Evolutionary conservation across 179 eudicot genomes (phyloP), one percentile per base, ranked within the genome.

Genomic region (Nepenthes alata): DNA sequence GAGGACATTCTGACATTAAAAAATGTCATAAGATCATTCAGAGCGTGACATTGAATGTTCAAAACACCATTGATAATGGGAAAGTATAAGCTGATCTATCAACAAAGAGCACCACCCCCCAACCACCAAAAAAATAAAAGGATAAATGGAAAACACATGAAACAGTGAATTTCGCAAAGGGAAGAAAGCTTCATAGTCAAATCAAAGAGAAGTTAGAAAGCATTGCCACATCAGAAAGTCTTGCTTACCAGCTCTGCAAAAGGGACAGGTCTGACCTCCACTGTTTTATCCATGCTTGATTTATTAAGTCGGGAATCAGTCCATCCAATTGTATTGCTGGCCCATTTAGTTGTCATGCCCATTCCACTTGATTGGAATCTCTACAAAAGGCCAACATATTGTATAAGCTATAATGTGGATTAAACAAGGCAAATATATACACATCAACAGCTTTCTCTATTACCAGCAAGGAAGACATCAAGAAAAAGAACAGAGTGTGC

Each of bases 181-280:
- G 15, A 12, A 35, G 58, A 57, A 8, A 15, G 11, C 14, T 39
- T 39, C 10, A 44, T 15, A n/a, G 11, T 8, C 2, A 37, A 62
- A 36, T 34, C 4, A 35, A 62, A 37, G 25, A 5, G 6, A 7
- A 41, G 2, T 4, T 41, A 41, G 25, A 25, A 41, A 4, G 8
- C 45, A 41, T 41, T 4, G 6, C 45, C 45, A 7, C 8, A 4
- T 41, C 45, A 41, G 5, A 41, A 41, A 50, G 8, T 44, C 58
- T 6, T 3, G 25, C 94, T 86, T 71, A 91, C 95, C 76, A 67
- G 81, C 58, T 86, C 80, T 70, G 67, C 71, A 57, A 47, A 53
- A 37, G 80, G 67, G 35, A 67, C 67, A 51, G 72, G 37, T 52
- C 73, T 71, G 53, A 63, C 77, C 53, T 73, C 72, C 55, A 59